A percentile compares a stretch with the other conserved stretches of the same genome.
phyloP scores from a whole-genome alignment of 2,329 filamentous ascomycete species.

The Cytospora mali region DNA sequence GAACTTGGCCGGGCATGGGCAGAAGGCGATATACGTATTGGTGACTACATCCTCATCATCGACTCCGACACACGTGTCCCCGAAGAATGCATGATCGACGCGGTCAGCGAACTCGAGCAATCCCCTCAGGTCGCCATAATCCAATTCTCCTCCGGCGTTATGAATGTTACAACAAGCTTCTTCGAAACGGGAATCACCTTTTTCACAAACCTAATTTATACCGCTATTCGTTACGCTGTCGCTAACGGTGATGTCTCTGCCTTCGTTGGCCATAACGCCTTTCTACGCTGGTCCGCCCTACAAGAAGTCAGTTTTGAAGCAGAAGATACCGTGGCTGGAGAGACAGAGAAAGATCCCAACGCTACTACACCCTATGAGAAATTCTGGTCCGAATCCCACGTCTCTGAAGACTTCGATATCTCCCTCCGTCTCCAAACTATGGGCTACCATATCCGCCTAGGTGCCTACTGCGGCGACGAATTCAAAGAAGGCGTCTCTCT shows the following conservation, averaged over 20 bases:
- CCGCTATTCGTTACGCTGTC: constrained; percentile 74
- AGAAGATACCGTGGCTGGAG: too few relatives aligned
- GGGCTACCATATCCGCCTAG: constrained; percentile 73
- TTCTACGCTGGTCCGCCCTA: constrained; percentile 74
- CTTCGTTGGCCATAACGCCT: constrained; percentile 80
- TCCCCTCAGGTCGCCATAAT: constrained; percentile 78
- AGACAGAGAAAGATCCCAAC: constrained; percentile 19
- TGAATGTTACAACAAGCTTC: constrained; percentile 76
- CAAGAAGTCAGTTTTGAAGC: constrained; percentile 73
- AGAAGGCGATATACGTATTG: constrained; percentile 84
- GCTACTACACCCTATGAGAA: constrained; percentile 60
- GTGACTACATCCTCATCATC: constrained; percentile 79
- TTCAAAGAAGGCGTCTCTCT: constrained; percentile 84
- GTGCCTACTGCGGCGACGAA: constrained; percentile 71
- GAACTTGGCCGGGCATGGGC: constrained; percentile 71
- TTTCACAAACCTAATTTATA: constrained; percentile 75
- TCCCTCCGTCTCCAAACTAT: constrained; percentile 72
- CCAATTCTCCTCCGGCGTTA: constrained; percentile 77
- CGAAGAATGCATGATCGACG: constrained; percentile 74
- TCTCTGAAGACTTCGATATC: constrained; percentile 83
- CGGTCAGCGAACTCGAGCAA: constrained; percentile 80
- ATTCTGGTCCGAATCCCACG: constrained; percentile 79
- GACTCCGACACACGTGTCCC: constrained; percentile 81
- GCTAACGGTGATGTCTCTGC: constrained; percentile 76
- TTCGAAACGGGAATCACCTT: constrained; percentile 72